A percentile compares a stretch with the other conserved stretches of the same genome.
Conservation (phyloP, 495 filamentous ascomycete species). For the Trypethelium eluteriae region DNA sequence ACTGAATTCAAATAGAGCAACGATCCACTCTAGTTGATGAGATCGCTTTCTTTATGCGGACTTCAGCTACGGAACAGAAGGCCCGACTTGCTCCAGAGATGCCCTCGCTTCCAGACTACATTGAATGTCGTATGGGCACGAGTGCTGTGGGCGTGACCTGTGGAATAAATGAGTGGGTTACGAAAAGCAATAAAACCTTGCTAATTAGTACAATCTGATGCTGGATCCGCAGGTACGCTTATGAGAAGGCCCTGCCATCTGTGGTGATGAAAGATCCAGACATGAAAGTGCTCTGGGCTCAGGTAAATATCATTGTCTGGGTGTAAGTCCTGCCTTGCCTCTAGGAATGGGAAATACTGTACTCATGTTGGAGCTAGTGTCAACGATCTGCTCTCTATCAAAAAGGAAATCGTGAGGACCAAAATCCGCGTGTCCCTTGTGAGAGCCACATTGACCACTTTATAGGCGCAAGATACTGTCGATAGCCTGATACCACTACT, state of each 20-base stretch:
- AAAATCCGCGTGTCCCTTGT: neutral
- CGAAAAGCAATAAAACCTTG: neutral
- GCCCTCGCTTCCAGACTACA: conserved; percentile 29
- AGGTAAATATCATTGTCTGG: conserved; percentile 27
- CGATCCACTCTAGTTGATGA: conserved; percentile 26
- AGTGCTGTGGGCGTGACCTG: conserved; percentile 28
- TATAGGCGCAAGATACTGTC: conserved; percentile 18
- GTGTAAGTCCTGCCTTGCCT: neutral
- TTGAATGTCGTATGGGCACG: conserved; percentile 29
- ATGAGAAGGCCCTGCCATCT: conserved; percentile 7
- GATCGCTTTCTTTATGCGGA: conserved; percentile 30
- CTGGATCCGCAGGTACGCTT: conserved; percentile 6
- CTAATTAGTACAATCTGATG: neutral
- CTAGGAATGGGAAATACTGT: neutral
- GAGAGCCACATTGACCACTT: neutral
- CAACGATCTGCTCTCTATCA: conserved; percentile 35
- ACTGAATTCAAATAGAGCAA: conserved; percentile 17
- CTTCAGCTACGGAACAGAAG: conserved; percentile 29
- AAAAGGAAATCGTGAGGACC: conserved; percentile 29
- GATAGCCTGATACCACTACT: conserved; percentile 20
- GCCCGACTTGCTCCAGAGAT: conserved; percentile 22
- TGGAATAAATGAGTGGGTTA: conserved; percentile 29
- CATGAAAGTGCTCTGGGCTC: conserved; percentile 27
- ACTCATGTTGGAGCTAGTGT: conserved; percentile 11
- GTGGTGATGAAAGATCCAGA: conserved; percentile 23